Evolutionary conservation across 352 stramenopile species (phyloP).

Genomic region (Pythium grandisporangium): DNA sequence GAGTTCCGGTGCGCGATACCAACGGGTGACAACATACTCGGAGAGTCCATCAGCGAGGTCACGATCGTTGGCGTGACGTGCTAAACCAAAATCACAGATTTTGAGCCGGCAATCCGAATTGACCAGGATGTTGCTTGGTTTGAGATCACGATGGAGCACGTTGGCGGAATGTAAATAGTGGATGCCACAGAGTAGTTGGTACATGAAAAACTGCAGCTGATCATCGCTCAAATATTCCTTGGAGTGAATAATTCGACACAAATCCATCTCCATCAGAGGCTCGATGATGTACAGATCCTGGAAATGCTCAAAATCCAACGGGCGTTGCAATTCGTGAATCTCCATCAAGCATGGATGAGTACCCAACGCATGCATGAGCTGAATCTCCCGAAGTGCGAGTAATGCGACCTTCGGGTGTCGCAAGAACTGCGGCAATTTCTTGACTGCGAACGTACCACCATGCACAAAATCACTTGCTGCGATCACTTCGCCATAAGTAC

Average conservation of each 20-base stretch:
- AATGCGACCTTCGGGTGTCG: constrained; percentile 79
- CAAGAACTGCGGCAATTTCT: constrained; percentile 83
- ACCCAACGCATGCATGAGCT: constrained; percentile 82
- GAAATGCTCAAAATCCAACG: constrained; percentile 85
- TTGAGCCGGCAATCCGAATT: constrained; percentile 88
- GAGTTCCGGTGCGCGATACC: constrained; percentile 86
- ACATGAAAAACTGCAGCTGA: constrained; percentile 95
- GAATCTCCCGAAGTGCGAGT: constrained; percentile 79
- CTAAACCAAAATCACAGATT: constrained; percentile 86
- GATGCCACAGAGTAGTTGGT: constrained; percentile 92
- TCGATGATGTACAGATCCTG: constrained; percentile 97
- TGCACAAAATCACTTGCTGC: constrained; percentile 80
- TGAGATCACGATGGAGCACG: constrained; percentile 95
- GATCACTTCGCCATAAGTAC: constrained; percentile 88
- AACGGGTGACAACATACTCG: constrained; percentile 93
- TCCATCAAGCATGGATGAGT: constrained; percentile 70
- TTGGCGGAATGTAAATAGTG: constrained; percentile 95
- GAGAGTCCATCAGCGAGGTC: constrained; percentile 80
- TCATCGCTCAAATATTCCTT: constrained; percentile 89
- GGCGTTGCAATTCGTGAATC: constrained; percentile 76
- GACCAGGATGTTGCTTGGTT: constrained; percentile 96
- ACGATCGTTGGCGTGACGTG: constrained; percentile 63
- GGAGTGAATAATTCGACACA: constrained; percentile 86
- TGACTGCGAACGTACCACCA: constrained; percentile 82
- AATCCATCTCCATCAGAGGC: constrained; percentile 97